Conservation (phyloP, 2,329 filamentous ascomycete genomes). For the Berkeleyomyces basicola region DNA sequence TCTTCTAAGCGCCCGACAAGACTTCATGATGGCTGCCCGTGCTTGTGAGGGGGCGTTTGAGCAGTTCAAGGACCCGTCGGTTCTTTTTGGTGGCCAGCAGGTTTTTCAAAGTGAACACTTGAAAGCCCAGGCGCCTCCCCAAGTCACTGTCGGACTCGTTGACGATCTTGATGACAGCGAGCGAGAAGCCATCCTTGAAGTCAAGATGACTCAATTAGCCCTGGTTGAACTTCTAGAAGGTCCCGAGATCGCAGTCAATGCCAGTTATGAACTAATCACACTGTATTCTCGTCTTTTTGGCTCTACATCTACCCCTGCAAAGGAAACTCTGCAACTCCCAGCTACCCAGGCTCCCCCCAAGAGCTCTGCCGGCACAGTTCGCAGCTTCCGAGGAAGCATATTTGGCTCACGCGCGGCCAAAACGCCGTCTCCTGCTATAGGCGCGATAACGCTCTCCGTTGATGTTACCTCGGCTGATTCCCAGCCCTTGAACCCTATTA, state of each 20-base stretch:
- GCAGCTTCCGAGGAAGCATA: constrained; percentile 57
- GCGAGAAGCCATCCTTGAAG: constrained; percentile 74
- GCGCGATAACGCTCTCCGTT: constrained; percentile 1
- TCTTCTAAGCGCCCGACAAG: constrained; percentile 70
- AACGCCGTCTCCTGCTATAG: constrained; percentile 4
- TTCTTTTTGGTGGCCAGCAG: constrained; percentile 49
- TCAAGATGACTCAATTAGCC: constrained; percentile 86
- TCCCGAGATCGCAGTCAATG: constrained; percentile 71
- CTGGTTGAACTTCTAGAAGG: constrained; percentile 73
- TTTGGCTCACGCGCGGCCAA: constrained; percentile 38
- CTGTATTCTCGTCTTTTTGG: constrained; percentile 73
- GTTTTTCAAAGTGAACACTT: constrained; percentile 50
- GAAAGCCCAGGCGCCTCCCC: constrained; percentile 28
- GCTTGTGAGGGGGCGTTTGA: constrained; percentile 86
- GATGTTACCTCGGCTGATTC: constrained; percentile 1
- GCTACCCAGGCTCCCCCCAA: constrained; percentile 29
- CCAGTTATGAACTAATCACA: constrained; percentile 66
- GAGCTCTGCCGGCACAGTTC: constrained; percentile 53
- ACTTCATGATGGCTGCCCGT: constrained; percentile 62
- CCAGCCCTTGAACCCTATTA: constrained; percentile 20
- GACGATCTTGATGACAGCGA: constrained; percentile 72
- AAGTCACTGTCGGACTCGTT: constrained; percentile 29
- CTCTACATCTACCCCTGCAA: not conserved
- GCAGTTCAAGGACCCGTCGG: constrained; percentile 57
- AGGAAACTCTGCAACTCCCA: constrained; percentile 6